A percentile compares a stretch with the other conserved stretches of the same genome.
These are phyloP conservation scores for Pontederia crassipes DNA, from an alignment of 176 grass and related monocot species.

Conservation along the genomic window DNA sequence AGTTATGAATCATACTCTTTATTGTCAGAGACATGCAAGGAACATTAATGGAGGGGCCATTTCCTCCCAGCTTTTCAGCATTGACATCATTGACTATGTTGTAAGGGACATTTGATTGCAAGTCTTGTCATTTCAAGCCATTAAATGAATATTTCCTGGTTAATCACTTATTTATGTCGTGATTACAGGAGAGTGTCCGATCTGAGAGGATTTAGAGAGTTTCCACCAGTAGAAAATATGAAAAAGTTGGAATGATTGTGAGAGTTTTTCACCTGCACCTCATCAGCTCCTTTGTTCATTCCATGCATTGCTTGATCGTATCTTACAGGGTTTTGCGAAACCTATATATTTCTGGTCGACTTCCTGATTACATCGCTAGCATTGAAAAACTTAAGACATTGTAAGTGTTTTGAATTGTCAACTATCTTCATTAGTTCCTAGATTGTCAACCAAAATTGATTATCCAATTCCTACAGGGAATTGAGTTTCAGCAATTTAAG, in stretches of 20 bases:
- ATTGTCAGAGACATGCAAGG: slow-evolving; percentile 9
- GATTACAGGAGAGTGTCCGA: slow-evolving; percentile 8
- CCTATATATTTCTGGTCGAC: not conserved
- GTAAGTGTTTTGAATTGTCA: not conserved
- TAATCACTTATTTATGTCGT: not conserved
- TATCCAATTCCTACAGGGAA: not conserved
- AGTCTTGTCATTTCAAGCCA: not conserved
- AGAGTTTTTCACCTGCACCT: not conserved
- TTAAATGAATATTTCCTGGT: too few relatives aligned
- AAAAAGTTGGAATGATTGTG: not conserved
- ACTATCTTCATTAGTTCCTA: too few relatives aligned
- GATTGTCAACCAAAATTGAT: too few relatives aligned
- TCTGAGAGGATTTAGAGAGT: not conserved
- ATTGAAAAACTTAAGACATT: not conserved
- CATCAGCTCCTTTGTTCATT: too few relatives aligned
- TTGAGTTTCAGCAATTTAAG: slow-evolving; percentile 8
- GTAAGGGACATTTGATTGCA: slow-evolving; percentile 1
- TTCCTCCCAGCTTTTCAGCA: not conserved
- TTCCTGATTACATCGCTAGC: slow-evolving; percentile 8
- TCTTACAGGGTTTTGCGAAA: slow-evolving; percentile 9
- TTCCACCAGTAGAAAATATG: slow-evolving; percentile 10
- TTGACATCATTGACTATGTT: not conserved
- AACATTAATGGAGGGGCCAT: slow-evolving; percentile 18
- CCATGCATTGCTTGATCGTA: not conserved
- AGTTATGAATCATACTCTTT: too few relatives aligned